These are phyloP conservation scores for Xanthoparmelia taractica DNA, from an alignment of 495 filamentous ascomycete genomes.

Conservation along the genomic window DNA sequence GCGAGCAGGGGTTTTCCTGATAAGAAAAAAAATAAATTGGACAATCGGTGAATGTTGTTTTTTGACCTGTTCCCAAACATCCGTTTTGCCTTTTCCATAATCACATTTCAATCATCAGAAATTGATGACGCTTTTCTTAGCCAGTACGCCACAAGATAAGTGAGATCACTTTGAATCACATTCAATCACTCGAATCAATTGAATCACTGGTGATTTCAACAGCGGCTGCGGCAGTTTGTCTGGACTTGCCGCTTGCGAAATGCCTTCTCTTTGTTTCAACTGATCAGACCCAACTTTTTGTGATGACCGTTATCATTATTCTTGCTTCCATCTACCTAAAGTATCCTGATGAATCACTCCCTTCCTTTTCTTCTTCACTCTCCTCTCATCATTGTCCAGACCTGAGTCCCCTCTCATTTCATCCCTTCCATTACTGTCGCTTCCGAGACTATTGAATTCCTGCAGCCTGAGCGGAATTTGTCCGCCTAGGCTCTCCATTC, in stretches of 20 bases:
- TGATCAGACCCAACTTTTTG: not conserved
- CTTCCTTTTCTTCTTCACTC: not conserved
- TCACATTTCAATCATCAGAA: not conserved
- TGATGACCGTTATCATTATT: not conserved
- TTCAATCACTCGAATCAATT: no score
- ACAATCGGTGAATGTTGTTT: no score
- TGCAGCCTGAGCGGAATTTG: not conserved
- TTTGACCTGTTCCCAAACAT: not conserved
- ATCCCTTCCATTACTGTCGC: not conserved
- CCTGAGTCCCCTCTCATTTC: not conserved
- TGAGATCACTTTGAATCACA: not conserved
- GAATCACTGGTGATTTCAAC: not conserved
- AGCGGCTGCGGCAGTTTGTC: constrained; percentile 12
- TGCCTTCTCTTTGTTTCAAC: constrained; percentile 11
- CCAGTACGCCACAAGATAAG: not conserved
- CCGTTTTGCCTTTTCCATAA: not conserved
- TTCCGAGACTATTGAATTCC: not conserved
- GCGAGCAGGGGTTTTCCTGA: not conserved
- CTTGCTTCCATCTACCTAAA: not conserved
- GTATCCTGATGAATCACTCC: not conserved
- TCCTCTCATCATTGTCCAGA: not conserved
- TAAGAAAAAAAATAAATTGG: no score
- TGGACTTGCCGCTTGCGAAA: constrained; percentile 16
- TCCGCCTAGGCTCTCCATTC: not conserved
- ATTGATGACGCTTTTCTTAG: not conserved